Base-by-base conservation (phyloP, 495 filamentous ascomycete genomes). In the Tetracladium setigerum region DNA sequence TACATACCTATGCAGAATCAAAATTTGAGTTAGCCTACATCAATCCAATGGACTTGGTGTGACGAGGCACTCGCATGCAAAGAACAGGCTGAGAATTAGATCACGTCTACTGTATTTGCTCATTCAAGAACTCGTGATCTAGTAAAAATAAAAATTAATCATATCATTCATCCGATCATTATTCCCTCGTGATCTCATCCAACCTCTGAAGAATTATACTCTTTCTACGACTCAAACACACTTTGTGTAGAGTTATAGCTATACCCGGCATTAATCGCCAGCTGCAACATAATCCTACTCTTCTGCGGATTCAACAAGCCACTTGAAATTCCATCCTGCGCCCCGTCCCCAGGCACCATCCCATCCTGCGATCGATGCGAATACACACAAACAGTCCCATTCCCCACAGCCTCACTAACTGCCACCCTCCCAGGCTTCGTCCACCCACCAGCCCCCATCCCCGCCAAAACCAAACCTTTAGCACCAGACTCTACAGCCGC, bases 381-480 rank as follows among this genome's bases (percentile, higher is more conserved):
- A 19, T 51, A 57, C 10, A 65, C 40, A 11, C 61, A 50, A 16
- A 50, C 54, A 14, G 61, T 60, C 14, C 56, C 57, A 37, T 52
- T 59, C 17, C 58, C 52, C 6, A 63, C 40, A 1, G 35, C 41
- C 39, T 18, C 44, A n/a, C 41, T 43, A 47, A 58, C 53, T 39
- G 38, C 44, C 22, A 38, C 35, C n/a, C 47, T 32, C 12, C 49
- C 59, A 12, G 41, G 32, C 32, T n/a, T 13, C 12, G 57, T 57
- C 54, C 57, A 62, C 2, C 57, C 58, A 24, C 61, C 62, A 0
- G 61, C 64, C 9, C 64, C 64, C 52, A 64, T 56, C 9, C 62
- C 64, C 4, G 62, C 64, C 14, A 67, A 60, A 17, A 74, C 71
- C 36, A 74, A 56, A 22, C 67, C 69, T 53, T 67, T 63, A 0